phyloP scores from a whole-genome alignment of 768 basidiomycete genomes.

The Leccinum broughii region DNA sequence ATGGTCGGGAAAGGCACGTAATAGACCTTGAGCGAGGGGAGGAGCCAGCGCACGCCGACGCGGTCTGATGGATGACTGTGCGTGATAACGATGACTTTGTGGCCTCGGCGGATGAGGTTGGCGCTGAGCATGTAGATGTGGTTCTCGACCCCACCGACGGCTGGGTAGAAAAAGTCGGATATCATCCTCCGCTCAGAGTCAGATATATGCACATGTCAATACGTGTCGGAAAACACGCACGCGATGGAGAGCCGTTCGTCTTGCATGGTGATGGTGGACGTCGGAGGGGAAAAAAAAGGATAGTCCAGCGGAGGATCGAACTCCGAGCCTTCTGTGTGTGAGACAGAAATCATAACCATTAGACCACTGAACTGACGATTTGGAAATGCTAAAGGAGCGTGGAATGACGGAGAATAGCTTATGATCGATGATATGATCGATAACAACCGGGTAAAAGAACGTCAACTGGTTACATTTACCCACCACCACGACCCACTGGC shows the following conservation, averaged over 20 bases:
- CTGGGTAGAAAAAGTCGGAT: constrained; percentile 94
- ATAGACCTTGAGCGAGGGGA: constrained; percentile 89
- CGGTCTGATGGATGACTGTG: constrained; percentile 87
- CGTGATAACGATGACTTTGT: constrained; percentile 94
- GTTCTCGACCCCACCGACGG: constrained; percentile 93
- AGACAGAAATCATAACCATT: constrained; percentile 41
- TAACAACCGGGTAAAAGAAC: no score
- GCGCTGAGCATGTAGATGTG: constrained; percentile 93
- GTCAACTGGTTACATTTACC: no score
- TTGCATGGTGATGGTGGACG: constrained; percentile 17
- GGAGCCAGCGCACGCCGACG: constrained; percentile 86
- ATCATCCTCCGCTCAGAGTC: constrained; percentile 66
- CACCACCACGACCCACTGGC: no score
- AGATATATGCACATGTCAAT: neutral
- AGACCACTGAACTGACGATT: constrained; percentile 34
- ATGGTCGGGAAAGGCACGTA: constrained; percentile 89
- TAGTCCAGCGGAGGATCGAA: constrained; percentile 40
- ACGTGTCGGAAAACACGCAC: constrained; percentile 14
- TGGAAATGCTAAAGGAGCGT: neutral
- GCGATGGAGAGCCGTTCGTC: constrained; percentile 31
- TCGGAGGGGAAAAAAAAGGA: constrained; percentile 10
- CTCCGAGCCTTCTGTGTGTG: constrained; percentile 40
- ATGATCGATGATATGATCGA: no score
- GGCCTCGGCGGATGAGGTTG: constrained; percentile 77
- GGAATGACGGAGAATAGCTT: neutral